Conservation (phyloP, 2,329 filamentous ascomycete genomes). For the Lachnellula suecica region DNA sequence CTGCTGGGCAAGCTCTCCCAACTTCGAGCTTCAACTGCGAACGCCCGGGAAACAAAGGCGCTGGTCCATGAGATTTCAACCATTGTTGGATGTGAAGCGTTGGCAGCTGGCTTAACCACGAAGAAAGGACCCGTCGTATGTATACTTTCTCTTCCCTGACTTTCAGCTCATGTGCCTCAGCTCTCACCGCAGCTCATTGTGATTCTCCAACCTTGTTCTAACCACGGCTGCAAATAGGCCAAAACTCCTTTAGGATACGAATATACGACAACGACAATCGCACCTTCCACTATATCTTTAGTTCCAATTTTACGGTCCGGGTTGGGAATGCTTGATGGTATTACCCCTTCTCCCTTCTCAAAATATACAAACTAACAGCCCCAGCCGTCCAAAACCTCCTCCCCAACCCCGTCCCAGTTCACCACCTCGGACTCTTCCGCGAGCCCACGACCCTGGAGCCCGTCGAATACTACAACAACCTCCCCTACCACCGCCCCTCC, state of each 20-base stretch:
- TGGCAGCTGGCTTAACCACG: slow-evolving; percentile 61
- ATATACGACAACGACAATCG: slow-evolving; percentile 65
- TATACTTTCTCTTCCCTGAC: slow-evolving; percentile 1
- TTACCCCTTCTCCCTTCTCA: slow-evolving; percentile 18
- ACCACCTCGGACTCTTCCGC: slow-evolving; percentile 93
- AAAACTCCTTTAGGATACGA: slow-evolving; percentile 75
- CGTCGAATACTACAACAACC: slow-evolving; percentile 98
- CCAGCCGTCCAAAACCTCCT: slow-evolving; percentile 79
- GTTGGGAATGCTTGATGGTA: slow-evolving; percentile 85
- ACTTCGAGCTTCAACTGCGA: slow-evolving; percentile 71
- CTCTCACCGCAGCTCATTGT: background rate
- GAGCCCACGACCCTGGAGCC: slow-evolving; percentile 84
- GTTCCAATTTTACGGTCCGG: slow-evolving; percentile 93
- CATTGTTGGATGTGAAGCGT: slow-evolving; percentile 80
- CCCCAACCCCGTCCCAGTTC: slow-evolving; percentile 75
- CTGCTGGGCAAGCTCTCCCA: slow-evolving; percentile 86
- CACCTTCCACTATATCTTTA: slow-evolving; percentile 67
- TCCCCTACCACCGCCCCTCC: slow-evolving; percentile 66
- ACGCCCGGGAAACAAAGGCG: slow-evolving; percentile 72
- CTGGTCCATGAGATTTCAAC: slow-evolving; percentile 85
- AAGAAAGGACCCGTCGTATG: slow-evolving; percentile 62
- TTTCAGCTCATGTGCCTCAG: background rate
- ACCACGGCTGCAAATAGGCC: slow-evolving; percentile 52
- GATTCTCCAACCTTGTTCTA: slow-evolving; percentile 3
- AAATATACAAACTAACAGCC: slow-evolving; percentile 4